Conservation (phyloP, 192 early-diverging fungal species). For the Rhizophagus sp. region DNA sequence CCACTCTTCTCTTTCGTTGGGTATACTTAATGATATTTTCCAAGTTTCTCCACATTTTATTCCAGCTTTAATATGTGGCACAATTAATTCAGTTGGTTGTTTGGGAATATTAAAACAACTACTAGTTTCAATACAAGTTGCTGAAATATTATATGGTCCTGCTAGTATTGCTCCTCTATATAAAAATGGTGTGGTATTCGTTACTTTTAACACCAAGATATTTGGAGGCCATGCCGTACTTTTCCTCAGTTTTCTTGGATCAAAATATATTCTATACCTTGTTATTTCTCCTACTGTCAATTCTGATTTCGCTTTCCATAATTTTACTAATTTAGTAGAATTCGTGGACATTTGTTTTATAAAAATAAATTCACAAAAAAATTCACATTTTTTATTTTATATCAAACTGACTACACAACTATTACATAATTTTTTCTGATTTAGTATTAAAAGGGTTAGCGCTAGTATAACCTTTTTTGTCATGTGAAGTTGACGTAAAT, state of each 20-base stretch:
- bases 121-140: not conserved
- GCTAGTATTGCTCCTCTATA: not conserved
- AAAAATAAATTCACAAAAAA: too few species aligned
- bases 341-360: not conserved
- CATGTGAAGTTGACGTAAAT: too few species aligned
- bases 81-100: not conserved
- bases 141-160: slow-evolving; percentile 23
- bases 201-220: not conserved
- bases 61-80: not conserved
- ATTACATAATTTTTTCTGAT: too few species aligned
- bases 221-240: not conserved
- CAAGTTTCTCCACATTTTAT: slow-evolving; percentile 18
- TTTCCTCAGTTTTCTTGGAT: not conserved
- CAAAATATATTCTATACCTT: not conserved
- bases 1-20: not conserved
- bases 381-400: too few species aligned
- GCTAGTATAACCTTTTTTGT: too few species aligned
- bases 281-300: not conserved
- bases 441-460: too few species aligned
- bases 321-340: not conserved
- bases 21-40: not conserved
- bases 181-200: not conserved
- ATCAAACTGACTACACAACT: too few species aligned
- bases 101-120: not conserved
- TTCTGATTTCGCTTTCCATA: not conserved